Conservation (phyloP, 164 flowering plant genomes). For the Aristolochia contorta region DNA sequence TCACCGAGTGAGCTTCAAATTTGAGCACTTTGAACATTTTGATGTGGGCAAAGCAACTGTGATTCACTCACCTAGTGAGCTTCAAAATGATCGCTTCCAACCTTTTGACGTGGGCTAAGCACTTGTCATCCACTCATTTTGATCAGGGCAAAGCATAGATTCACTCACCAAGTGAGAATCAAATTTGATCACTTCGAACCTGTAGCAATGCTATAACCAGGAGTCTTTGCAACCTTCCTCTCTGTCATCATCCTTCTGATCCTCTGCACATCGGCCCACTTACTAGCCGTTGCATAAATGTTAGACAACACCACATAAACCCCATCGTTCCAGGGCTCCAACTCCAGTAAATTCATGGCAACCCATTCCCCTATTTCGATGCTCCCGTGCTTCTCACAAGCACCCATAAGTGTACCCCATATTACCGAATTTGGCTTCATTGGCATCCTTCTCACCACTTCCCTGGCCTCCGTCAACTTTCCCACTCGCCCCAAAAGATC, state of each 20-base stretch:
- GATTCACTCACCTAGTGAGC: too few relatives aligned
- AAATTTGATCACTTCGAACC: background rate
- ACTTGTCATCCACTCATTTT: too few relatives aligned
- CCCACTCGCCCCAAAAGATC: constrained; percentile 64
- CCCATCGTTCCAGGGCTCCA: constrained; percentile 71
- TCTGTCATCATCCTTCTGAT: constrained; percentile 40
- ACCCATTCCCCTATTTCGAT: constrained; percentile 57
- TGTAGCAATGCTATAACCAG: constrained; percentile 45
- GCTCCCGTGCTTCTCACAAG: constrained; percentile 48
- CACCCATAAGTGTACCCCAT: constrained; percentile 57
- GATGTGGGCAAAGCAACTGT: too few relatives aligned
- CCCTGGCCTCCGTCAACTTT: constrained; percentile 44
- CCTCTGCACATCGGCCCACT: constrained; percentile 51
- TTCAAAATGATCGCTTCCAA: too few relatives aligned
- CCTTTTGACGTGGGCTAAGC: too few relatives aligned
- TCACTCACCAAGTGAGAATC: background rate
- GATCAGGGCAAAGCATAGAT: too few relatives aligned
- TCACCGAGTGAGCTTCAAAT: too few relatives aligned
- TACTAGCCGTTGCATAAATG: constrained; percentile 45
- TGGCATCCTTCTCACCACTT: constrained; percentile 49
- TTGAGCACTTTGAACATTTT: too few relatives aligned
- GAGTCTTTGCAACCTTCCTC: constrained; percentile 35
- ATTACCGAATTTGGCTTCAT: constrained; percentile 37
- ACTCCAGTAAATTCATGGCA: constrained; percentile 35
- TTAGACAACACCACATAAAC: constrained; percentile 57